A percentile compares a stretch with the other conserved stretches of the same genome.
Conservation (phyloP, 495 filamentous ascomycete genomes). For the Xylaria acuta region DNA sequence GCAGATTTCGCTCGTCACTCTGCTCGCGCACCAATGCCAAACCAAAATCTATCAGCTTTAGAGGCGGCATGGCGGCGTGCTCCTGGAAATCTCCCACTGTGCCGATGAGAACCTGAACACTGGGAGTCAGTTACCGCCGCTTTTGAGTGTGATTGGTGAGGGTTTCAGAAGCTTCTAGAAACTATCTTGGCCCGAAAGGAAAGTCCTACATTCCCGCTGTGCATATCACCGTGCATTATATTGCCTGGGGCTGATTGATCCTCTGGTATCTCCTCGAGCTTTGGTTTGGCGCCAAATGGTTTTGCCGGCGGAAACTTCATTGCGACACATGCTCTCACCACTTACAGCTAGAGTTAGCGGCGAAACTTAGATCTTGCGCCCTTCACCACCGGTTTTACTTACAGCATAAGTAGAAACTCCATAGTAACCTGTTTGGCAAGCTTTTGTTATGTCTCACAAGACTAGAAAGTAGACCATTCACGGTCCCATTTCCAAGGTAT, state of each 20-base stretch:
- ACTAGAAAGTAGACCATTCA: too few species aligned
- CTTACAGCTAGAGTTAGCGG: background rate
- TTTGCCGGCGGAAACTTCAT: background rate
- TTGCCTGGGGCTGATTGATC: too few species aligned
- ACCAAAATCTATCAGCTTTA: constrained; percentile 28
- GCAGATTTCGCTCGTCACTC: background rate
- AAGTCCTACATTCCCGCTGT: background rate
- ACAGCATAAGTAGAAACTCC: constrained; percentile 23
- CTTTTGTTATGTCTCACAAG: too few species aligned
- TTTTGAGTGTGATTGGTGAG: too few species aligned
- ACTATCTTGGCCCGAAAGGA: too few species aligned
- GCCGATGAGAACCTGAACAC: constrained; percentile 3
- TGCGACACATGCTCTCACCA: constrained; percentile 21
- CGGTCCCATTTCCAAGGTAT: constrained; percentile 13
- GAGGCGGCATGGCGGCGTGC: constrained; percentile 1
- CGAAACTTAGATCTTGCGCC: background rate
- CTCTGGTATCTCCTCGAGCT: constrained; percentile 1
- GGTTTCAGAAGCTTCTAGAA: too few species aligned
- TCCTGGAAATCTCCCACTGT: constrained; percentile 11
- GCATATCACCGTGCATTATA: constrained; percentile 7
- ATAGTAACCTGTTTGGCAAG: constrained; percentile 21
- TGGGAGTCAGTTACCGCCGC: too few species aligned
- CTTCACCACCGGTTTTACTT: background rate
- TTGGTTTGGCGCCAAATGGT: background rate
- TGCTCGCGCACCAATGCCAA: background rate